Evolutionary conservation across 257 asterid species (phyloP).

Genomic region (Rubia yunnanensis): DNA sequence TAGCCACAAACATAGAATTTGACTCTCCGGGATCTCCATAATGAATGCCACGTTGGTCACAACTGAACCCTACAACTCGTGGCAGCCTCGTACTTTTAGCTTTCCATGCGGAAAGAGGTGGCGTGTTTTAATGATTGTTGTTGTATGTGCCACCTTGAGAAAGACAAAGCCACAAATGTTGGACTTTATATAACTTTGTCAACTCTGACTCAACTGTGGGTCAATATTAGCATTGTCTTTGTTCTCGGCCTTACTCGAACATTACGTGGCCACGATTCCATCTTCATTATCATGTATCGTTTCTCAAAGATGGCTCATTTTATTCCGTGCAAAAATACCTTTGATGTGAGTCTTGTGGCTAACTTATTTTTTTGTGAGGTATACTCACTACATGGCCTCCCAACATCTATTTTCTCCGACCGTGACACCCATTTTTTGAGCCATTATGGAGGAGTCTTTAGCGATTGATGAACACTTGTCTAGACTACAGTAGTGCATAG

Average conservation of each 20-base stretch:
- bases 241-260: not conserved
- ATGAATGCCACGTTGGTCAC: not conserved
- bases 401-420: not conserved
- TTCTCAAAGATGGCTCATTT: conserved; percentile 3
- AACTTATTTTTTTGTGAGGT: not conserved
- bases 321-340: not conserved
- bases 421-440: not conserved
- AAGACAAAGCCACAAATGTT: too few relatives aligned
- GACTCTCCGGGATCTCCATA: not conserved
- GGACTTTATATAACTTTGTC: not conserved
- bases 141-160: too few relatives aligned
- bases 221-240: not conserved
- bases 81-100: too few relatives aligned
- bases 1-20: too few relatives aligned
- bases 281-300: not conserved
- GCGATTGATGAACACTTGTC: too few relatives aligned
- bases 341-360: not conserved
- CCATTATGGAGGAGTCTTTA: not conserved
- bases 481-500: not conserved
- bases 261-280: not conserved
- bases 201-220: not conserved
- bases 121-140: too few relatives aligned
- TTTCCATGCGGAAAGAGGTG: too few relatives aligned
- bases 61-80: not conserved
- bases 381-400: not conserved